Evolutionary conservation across 2,329 filamentous ascomycete species (phyloP).

Genomic region (Penicillium sp.): DNA sequence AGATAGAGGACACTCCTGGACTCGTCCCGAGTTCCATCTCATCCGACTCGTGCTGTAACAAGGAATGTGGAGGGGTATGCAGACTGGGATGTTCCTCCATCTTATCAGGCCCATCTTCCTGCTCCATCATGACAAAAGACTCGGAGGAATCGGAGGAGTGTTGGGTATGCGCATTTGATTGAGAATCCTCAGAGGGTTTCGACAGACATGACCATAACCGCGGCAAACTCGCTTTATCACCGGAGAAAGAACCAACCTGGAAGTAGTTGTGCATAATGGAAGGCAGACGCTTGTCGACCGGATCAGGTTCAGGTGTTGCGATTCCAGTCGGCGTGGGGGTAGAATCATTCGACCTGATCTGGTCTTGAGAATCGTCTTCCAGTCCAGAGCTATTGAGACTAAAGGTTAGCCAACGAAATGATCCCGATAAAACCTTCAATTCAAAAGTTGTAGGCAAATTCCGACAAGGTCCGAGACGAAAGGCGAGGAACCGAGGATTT

Average conservation of each 20-base stretch:
- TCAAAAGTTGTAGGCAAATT: slow-evolving; percentile 2
- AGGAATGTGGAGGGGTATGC: slow-evolving; percentile 40
- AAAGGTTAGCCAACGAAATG: slow-evolving; percentile 21
- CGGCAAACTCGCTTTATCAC: slow-evolving; percentile 52
- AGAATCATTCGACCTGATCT: slow-evolving; percentile 62
- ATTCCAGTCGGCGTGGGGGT: slow-evolving; percentile 68
- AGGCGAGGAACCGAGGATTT: not conserved
- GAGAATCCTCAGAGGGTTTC: slow-evolving; percentile 14
- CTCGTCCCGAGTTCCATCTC: slow-evolving; percentile 34
- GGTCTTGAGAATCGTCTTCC: slow-evolving; percentile 38
- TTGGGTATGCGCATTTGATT: slow-evolving; percentile 12
- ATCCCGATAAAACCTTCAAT: not conserved
- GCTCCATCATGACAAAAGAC: slow-evolving; percentile 38
- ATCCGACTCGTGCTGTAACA: slow-evolving; percentile 38
- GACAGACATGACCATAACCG: slow-evolving; percentile 34
- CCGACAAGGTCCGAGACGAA: slow-evolving; percentile 4
- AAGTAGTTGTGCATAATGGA: slow-evolving; percentile 94
- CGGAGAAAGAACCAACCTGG: slow-evolving; percentile 92
- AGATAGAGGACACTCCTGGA: slow-evolving; percentile 37
- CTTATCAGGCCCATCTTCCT: slow-evolving; percentile 27
- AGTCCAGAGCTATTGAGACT: slow-evolving; percentile 23
- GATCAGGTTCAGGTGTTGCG: slow-evolving; percentile 86
- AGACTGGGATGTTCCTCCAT: slow-evolving; percentile 30
- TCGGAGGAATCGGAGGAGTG: slow-evolving; percentile 27
- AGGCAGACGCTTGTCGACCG: slow-evolving; percentile 86